Conservation (phyloP, 1,139 yeast genomes). For the Scheffersomyces lignicola region DNA sequence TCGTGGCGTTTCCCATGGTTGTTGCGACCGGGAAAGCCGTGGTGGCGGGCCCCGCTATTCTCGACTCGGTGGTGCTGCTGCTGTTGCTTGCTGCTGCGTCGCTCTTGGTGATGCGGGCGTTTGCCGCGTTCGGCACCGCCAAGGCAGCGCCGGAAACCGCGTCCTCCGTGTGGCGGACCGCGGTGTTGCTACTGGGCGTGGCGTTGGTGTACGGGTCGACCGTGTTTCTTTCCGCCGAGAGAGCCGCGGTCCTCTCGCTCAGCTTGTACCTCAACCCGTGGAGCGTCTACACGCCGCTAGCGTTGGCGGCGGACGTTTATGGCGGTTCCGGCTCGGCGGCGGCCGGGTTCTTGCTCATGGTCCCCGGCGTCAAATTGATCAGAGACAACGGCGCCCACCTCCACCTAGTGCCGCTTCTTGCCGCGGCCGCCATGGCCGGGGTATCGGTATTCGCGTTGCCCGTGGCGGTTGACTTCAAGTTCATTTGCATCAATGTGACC, state of each 20-base stretch:
- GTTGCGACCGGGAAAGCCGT: constrained; percentile 20
- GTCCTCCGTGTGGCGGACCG: no score
- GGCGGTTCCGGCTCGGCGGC: constrained; percentile 12
- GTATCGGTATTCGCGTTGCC: no score
- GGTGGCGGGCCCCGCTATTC: constrained; percentile 5
- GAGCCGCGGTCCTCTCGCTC: constrained; percentile 24
- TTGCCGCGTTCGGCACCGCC: background rate
- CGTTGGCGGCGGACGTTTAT: constrained; percentile 22
- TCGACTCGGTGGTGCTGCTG: constrained; percentile 5
- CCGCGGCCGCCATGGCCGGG: no score
- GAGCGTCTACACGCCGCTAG: constrained; percentile 26
- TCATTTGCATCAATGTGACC: no score
- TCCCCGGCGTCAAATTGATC: no score
- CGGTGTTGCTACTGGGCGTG: constrained; percentile 5
- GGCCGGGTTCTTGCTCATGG: no score
- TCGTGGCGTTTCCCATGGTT: constrained; percentile 27
- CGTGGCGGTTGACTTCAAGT: no score
- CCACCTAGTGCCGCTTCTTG: no score
- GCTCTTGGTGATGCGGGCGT: constrained; percentile 1
- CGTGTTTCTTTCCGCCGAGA: constrained; percentile 19
- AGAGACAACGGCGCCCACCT: no score
- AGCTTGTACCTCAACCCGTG: constrained; percentile 29
- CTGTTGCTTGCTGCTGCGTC: constrained; percentile 1
- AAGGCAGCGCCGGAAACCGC: constrained; percentile 6
- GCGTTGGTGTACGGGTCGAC: constrained; percentile 15